Evolutionary conservation across 1,139 yeast genomes (phyloP).

Genomic region (Hansenula lynferdii): DNA sequence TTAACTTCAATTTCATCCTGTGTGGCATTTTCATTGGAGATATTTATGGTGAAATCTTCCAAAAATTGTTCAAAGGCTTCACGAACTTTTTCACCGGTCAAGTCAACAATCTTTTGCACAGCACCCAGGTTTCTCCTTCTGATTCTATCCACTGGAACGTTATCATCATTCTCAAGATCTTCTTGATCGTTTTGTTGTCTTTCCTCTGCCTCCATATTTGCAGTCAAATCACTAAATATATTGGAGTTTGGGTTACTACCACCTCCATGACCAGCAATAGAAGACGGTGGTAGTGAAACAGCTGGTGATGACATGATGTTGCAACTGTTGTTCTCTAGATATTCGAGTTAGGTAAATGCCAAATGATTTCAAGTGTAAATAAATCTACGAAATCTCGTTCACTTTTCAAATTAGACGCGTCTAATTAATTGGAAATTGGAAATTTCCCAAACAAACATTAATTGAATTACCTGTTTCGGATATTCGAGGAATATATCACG

Average conservation of each 20-base stretch:
- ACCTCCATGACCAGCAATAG: constrained; percentile 27
- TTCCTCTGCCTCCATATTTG: constrained; percentile 3
- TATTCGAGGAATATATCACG: not conserved
- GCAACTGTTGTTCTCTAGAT: not conserved
- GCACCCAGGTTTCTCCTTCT: constrained; percentile 41
- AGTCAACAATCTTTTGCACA: constrained; percentile 87
- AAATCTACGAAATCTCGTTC: no score
- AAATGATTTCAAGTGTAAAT: no score
- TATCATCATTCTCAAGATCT: constrained; percentile 4
- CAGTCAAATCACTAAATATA: constrained; percentile 27
- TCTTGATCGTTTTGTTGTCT: constrained; percentile 7
- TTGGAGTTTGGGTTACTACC: constrained; percentile 25
- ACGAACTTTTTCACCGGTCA: constrained; percentile 89
- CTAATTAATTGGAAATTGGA: no score
- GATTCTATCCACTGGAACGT: constrained; percentile 13
- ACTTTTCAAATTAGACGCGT: constrained; percentile 1
- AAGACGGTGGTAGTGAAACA: constrained; percentile 26
- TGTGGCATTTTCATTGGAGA: constrained; percentile 29
- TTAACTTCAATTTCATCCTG: constrained; percentile 22
- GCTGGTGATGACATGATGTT: constrained; percentile 11
- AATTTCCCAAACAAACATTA: no score
- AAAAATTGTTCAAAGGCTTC: constrained; percentile 87
- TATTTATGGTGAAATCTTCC: constrained; percentile 45
- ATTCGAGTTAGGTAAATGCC: no score
- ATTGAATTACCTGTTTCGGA: constrained; percentile 10